Evolutionary conservation across 768 basidiomycete genomes (phyloP), one percentile per base, ranked within the genome.

Genomic region (Boletus subcaerulescens): DNA sequence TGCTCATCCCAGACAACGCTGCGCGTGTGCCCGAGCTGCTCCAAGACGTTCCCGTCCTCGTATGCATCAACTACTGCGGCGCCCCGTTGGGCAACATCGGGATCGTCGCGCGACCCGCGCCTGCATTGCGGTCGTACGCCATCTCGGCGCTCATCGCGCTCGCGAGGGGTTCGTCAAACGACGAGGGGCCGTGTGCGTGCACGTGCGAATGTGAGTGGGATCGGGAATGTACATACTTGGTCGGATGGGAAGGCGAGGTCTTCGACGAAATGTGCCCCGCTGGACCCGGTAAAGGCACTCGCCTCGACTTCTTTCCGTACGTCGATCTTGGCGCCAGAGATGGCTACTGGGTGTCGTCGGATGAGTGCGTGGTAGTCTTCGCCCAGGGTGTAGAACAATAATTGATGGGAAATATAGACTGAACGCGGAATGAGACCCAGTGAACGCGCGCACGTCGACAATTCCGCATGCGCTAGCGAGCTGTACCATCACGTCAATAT

Each of bases 321-420:
- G 14, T 86, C 81, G 51, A 93, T 80, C 77, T 81, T 83, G 36
- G 64, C 46, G 1, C 80, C 82, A 1, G 74, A 69, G 33, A 86
- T 74, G 53, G 84, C 83, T 44, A 89, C 76, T 52, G 82, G 80
- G 56, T 80, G 82, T 5, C 79, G 77, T 33, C 84, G 82, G 36
- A 87, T 80, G n/a, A 89, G 80, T 0, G 89, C 86, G 52, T 91
- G 85, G 64, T 92, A 91, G 60, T 93, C 86, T 58, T 87, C 83
- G 12, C 83, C 83, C 1, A 93, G 78, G 2, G 83, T 79, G 61
- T 82, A 79, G 75, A 96, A 96, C 12, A 85, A 77, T 66, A 96
- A 91, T 56, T 95, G 91, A 60, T 91, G 89, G 0, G 85, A 83
- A 17, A 91, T 83, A 69, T 96, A 96, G 32, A 96, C 77, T 1